Evolutionary conservation across 2,329 filamentous ascomycete genomes (phyloP).

Genomic region (Aulographum hederae): DNA sequence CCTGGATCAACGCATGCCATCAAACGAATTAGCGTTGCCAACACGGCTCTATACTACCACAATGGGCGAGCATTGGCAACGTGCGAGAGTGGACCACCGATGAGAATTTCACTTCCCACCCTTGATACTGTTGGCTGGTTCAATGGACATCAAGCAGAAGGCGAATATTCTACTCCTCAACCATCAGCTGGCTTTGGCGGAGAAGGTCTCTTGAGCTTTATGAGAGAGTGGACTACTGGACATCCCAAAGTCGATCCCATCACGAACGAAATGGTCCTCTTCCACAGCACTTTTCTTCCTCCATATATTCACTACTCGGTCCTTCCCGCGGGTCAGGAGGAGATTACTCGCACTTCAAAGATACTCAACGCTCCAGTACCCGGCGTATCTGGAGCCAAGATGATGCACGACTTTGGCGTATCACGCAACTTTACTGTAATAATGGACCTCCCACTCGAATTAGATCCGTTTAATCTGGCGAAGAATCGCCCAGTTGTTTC

Average conservation of each 20-base stretch:
- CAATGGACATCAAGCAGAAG: conserved; percentile 38
- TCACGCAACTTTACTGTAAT: conserved; percentile 45
- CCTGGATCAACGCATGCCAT: conserved; percentile 37
- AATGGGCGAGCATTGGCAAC: conserved; percentile 50
- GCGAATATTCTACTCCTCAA: conserved; percentile 18
- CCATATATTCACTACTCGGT: conserved; percentile 53
- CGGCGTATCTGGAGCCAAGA: conserved; percentile 43
- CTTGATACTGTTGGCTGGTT: conserved; percentile 56
- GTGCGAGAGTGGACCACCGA: conserved; percentile 53
- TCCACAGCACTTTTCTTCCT: conserved; percentile 45
- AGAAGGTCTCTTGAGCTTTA: conserved; percentile 36
- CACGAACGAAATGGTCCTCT: conserved; percentile 48
- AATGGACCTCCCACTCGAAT: conserved; percentile 47
- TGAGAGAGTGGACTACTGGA: conserved; percentile 54
- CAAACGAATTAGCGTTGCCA: conserved; percentile 52
- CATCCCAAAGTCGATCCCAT: conserved; percentile 48
- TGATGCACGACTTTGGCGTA: conserved; percentile 64
- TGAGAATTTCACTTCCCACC: conserved; percentile 43
- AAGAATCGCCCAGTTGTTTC: conserved; percentile 37
- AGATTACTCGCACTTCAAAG: conserved; percentile 8
- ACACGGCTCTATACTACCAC: conserved; percentile 48
- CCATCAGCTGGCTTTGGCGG: conserved; percentile 30
- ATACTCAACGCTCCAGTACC: conserved; percentile 38
- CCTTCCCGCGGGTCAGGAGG: conserved; percentile 20
- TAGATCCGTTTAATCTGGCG: conserved; percentile 43